Conservation (phyloP, 1,284 basidiomycete species). For the Rhodotorula sp. region DNA sequence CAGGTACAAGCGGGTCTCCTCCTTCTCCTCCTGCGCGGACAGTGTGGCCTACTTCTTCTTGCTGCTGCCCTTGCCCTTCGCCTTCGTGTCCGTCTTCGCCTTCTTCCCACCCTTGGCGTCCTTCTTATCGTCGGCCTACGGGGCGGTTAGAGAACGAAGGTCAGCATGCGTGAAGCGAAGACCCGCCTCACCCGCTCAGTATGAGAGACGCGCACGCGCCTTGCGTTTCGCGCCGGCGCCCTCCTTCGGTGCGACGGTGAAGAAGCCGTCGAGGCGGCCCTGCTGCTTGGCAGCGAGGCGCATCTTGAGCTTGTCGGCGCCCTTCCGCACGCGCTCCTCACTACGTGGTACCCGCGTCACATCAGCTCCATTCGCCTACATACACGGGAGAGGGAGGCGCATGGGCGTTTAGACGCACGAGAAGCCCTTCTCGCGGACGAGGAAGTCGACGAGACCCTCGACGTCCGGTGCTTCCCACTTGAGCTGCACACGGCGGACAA, state of each 20-base stretch:
- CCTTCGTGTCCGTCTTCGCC: slow-evolving; percentile 29
- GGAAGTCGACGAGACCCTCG: slow-evolving; percentile 90
- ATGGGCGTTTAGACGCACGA: slow-evolving; percentile 62
- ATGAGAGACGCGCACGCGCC: background rate
- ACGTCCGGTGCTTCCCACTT: slow-evolving; percentile 94
- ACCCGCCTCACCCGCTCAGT: background rate
- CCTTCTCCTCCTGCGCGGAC: background rate
- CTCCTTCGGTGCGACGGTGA: slow-evolving; percentile 54
- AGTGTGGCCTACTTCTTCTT: slow-evolving; percentile 12
- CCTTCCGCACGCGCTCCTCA: slow-evolving; percentile 94
- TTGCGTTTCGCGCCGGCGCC: slow-evolving; percentile 22
- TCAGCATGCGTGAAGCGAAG: background rate
- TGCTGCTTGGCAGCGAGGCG: slow-evolving; percentile 90
- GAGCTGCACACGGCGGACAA: slow-evolving; percentile 60
- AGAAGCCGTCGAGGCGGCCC: slow-evolving; percentile 93
- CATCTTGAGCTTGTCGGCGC: slow-evolving; percentile 88
- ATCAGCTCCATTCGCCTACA: background rate
- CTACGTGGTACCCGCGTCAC: slow-evolving; percentile 54
- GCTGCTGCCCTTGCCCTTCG: slow-evolving; percentile 17
- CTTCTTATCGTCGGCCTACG: slow-evolving; percentile 34
- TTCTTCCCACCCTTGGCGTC: slow-evolving; percentile 30
- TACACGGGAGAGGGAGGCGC: too few species aligned
- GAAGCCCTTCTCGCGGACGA: slow-evolving; percentile 95
- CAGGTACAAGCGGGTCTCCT: background rate
- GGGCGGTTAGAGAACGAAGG: background rate